Evolutionary conservation across 2,329 filamentous ascomycete genomes (phyloP).

Genomic region (Cercospora zeina): DNA sequence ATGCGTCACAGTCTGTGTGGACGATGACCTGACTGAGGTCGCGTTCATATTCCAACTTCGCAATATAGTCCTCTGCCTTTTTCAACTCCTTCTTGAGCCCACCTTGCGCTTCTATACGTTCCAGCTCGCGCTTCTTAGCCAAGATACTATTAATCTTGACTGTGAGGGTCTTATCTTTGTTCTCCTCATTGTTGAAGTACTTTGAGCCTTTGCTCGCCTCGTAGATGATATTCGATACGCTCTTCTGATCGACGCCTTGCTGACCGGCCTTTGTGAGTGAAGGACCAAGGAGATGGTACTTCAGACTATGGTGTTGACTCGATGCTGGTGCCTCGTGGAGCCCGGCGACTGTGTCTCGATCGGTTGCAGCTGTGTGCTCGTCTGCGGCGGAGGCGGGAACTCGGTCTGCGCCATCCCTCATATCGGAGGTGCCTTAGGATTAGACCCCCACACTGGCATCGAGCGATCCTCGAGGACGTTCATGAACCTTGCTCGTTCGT

Average conservation of each 20-base stretch:
- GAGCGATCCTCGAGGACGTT: too few species aligned
- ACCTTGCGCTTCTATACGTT: conserved; percentile 62
- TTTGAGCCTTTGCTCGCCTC: conserved; percentile 95
- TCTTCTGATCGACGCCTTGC: conserved; percentile 86
- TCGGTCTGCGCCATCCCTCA: neutral
- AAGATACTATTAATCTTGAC: conserved; percentile 81
- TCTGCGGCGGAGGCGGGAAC: neutral
- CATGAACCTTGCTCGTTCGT: too few species aligned
- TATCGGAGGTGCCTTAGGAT: neutral
- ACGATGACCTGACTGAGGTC: conserved; percentile 84
- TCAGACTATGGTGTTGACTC: conserved; percentile 65
- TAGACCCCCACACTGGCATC: too few species aligned
- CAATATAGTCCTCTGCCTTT: conserved; percentile 76
- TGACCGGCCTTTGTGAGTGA: conserved; percentile 93
- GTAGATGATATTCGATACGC: conserved; percentile 96
- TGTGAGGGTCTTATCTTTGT: conserved; percentile 76
- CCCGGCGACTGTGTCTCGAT: conserved; percentile 1
- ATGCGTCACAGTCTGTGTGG: conserved; percentile 95
- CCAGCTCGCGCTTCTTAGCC: conserved; percentile 70
- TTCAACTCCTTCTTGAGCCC: conserved; percentile 67
- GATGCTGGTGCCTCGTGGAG: conserved; percentile 20
- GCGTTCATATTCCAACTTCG: conserved; percentile 72
- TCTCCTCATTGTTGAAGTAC: conserved; percentile 90
- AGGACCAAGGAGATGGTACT: conserved; percentile 85
- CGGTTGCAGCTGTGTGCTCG: neutral